These are phyloP conservation scores for Trichoderma gracile DNA, from an alignment of 2,329 filamentous ascomycete species.

Conservation along the genomic window DNA sequence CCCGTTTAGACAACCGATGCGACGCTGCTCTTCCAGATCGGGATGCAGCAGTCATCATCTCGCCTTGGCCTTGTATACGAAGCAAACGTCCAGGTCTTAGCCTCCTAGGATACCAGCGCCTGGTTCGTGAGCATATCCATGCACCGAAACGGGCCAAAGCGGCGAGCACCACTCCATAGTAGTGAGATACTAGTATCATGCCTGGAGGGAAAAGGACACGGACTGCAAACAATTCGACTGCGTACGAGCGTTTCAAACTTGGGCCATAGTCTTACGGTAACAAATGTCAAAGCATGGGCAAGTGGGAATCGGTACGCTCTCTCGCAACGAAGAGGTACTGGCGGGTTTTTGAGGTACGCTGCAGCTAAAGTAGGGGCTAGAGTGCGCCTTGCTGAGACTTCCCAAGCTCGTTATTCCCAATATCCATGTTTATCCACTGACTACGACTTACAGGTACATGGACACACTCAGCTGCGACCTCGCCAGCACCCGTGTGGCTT, in stretches of 20 bases:
- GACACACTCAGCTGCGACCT: neutral
- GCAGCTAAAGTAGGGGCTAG: neutral
- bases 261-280: neutral
- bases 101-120: neutral
- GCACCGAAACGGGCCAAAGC: neutral
- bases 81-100: neutral
- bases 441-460: neutral
- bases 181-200: neutral
- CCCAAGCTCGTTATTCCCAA: neutral
- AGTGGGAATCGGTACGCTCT: neutral
- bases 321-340: neutral
- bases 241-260: neutral
- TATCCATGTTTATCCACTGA: neutral
- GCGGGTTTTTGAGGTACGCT: neutral
- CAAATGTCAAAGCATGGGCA: neutral
- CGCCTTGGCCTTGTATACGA: neutral
- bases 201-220: neutral
- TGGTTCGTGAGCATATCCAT: neutral
- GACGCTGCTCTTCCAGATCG: constrained; percentile 14
- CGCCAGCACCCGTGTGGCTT: neutral
- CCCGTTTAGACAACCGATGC: constrained; percentile 14
- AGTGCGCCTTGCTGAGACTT: constrained; percentile 4
- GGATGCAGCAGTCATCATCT: neutral
- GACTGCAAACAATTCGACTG: constrained; percentile 5
- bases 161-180: neutral